Conservation (phyloP, 1,139 yeast species). For the Debaryomycetaceae sp. region DNA sequence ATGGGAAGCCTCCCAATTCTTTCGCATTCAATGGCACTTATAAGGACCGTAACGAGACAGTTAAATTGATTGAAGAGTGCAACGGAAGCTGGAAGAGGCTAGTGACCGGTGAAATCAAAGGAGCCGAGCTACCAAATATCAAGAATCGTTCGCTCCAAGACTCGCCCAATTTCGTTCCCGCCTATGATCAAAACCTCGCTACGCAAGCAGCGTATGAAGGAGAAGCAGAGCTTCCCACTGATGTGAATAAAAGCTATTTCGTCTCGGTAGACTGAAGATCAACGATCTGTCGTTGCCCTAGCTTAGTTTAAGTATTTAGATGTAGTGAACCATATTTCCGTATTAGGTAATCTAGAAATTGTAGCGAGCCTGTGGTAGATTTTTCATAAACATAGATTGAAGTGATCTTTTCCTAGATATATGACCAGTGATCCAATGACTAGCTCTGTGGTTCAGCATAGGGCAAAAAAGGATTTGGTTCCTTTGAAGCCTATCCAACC, state of each 20-base stretch:
- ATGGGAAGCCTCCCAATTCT: constrained; percentile 83
- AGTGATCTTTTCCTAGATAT: background rate
- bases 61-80: constrained; percentile 68
- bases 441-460: constrained; percentile 1
- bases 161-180: constrained; percentile 35
- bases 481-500: constrained; percentile 35
- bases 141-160: constrained; percentile 60
- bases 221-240: constrained; percentile 27
- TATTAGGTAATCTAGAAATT: constrained; percentile 7
- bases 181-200: constrained; percentile 15
- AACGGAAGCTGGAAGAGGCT: constrained; percentile 69
- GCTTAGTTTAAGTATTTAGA: background rate
- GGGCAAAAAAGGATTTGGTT: constrained; percentile 1
- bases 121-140: constrained; percentile 46
- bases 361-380: background rate
- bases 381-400: background rate
- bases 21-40: constrained; percentile 85
- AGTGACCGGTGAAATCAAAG: constrained; percentile 46
- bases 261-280: background rate
- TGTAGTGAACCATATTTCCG: constrained; percentile 3
- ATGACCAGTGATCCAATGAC: constrained; percentile 1
- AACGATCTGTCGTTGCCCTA: background rate
- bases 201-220: constrained; percentile 14
- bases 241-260: constrained; percentile 14
- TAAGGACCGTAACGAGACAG: constrained; percentile 69